Conservation (phyloP, 2,329 filamentous ascomycete species). For the Cladosporium sp. region DNA sequence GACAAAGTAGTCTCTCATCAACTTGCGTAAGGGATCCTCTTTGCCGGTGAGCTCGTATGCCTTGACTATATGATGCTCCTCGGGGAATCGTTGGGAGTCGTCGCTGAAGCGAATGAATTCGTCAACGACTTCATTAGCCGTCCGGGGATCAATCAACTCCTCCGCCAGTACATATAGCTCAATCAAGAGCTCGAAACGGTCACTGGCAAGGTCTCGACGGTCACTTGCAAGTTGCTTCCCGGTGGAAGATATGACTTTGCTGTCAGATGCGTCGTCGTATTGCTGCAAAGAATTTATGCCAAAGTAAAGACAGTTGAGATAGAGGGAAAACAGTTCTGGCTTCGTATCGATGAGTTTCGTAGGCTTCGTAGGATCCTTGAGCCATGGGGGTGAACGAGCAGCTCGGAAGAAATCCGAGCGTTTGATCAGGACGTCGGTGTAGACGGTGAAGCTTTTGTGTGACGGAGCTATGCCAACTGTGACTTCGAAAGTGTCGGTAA, state of each 20-base stretch:
- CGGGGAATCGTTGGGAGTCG: no score
- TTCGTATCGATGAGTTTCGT: neutral
- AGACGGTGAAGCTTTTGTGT: neutral
- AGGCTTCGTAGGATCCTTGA: neutral
- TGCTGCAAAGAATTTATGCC: neutral
- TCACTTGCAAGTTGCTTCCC: no score
- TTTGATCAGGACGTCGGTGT: neutral
- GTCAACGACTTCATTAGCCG: constrained; percentile 4
- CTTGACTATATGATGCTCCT: neutral
- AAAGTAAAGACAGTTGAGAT: neutral
- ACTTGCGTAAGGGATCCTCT: neutral
- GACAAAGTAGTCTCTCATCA: neutral
- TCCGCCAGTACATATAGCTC: constrained; percentile 3
- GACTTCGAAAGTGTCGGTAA: neutral
- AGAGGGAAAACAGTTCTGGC: neutral
- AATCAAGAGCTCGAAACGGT: no score
- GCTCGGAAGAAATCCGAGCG: neutral
- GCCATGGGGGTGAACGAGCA: neutral
- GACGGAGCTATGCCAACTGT: neutral
- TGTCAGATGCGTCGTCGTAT: no score
- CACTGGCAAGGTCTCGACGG: no score
- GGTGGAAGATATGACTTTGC: no score
- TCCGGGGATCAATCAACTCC: constrained; percentile 1
- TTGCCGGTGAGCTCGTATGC: neutral
- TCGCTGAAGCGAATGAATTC: neutral